phyloP scores from a whole-genome alignment of 176 grass and related monocot species.

The Zoysia japonica region DNA sequence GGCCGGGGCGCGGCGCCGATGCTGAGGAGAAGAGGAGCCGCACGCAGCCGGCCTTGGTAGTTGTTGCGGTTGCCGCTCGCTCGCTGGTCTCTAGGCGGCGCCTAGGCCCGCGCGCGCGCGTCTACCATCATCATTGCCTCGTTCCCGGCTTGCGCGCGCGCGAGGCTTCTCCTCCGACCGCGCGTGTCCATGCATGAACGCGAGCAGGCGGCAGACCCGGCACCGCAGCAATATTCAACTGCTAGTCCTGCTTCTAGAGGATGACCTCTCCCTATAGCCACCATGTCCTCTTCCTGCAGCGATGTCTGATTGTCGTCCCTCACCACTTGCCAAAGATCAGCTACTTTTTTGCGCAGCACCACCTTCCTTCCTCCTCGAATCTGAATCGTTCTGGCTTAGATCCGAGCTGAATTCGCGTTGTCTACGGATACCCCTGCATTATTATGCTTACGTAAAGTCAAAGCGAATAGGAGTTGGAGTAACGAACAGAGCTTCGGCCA shows the following conservation, averaged over 20 bases:
- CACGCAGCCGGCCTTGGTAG: constrained; percentile 45
- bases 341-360: neutral
- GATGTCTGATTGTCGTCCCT: constrained; percentile 47
- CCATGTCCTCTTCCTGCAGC: constrained; percentile 21
- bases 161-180: constrained; percentile 36
- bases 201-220: neutral
- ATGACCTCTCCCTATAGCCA: neutral
- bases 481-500: neutral
- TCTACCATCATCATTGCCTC: constrained; percentile 18
- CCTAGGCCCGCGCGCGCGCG: neutral
- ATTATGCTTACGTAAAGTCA: constrained; percentile 17
- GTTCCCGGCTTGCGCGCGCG: constrained; percentile 48
- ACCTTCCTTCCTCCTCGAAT: no score
- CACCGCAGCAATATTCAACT: constrained; percentile 45
- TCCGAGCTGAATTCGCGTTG: constrained; percentile 25
- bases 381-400: constrained; percentile 19
- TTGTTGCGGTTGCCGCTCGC: constrained; percentile 39
- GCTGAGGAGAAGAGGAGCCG: constrained; percentile 24
- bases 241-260: neutral
- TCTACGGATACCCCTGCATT: neutral
- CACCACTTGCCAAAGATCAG: constrained; percentile 7
- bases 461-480: neutral
- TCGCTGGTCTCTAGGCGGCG: constrained; percentile 10
- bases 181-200: constrained; percentile 35
- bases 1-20: neutral